phyloP scores from a whole-genome alignment of 768 basidiomycete genomes.

The Phaffia tasmanica region DNA sequence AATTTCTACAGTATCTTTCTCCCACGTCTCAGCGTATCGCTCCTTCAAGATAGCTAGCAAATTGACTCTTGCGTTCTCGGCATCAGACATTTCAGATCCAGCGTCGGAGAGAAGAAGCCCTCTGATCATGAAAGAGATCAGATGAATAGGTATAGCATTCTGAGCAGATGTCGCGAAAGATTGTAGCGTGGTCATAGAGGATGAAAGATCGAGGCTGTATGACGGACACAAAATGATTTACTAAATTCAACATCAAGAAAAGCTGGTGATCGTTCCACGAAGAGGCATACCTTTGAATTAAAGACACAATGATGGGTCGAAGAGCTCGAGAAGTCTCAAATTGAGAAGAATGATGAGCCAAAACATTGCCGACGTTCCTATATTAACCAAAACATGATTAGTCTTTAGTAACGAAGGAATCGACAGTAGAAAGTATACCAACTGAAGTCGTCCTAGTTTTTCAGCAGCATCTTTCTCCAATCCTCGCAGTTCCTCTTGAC shows the following conservation, averaged over 20 bases:
- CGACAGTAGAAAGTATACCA: too few relatives aligned
- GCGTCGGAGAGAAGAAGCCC: conserved; percentile 5
- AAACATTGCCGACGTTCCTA: conserved; percentile 7
- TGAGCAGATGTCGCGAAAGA: conserved; percentile 18
- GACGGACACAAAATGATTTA: background rate
- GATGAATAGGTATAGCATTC: conserved; percentile 3
- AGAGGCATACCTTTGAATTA: conserved; percentile 11
- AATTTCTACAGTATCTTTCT: conserved; percentile 12
- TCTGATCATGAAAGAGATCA: conserved; percentile 21
- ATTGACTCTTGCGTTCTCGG: background rate
- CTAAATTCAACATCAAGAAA: background rate
- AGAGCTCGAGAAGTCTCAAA: conserved; percentile 21
- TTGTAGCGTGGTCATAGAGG: conserved; percentile 13
- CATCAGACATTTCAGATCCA: background rate
- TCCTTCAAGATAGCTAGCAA: conserved; percentile 17
- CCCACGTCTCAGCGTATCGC: conserved; percentile 20
- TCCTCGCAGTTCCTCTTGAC: conserved; percentile 19
- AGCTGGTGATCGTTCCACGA: background rate
- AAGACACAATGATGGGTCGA: conserved; percentile 18
- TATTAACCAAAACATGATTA: too few relatives aligned
- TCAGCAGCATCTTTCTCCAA: conserved; percentile 13
- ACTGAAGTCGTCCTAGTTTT: background rate
- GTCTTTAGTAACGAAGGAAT: too few relatives aligned
- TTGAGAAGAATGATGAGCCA: conserved; percentile 8
- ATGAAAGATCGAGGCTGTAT: conserved; percentile 10